Evolutionary conservation across 2,329 filamentous ascomycete species (phyloP).

Genomic region (Alternaria solani): DNA sequence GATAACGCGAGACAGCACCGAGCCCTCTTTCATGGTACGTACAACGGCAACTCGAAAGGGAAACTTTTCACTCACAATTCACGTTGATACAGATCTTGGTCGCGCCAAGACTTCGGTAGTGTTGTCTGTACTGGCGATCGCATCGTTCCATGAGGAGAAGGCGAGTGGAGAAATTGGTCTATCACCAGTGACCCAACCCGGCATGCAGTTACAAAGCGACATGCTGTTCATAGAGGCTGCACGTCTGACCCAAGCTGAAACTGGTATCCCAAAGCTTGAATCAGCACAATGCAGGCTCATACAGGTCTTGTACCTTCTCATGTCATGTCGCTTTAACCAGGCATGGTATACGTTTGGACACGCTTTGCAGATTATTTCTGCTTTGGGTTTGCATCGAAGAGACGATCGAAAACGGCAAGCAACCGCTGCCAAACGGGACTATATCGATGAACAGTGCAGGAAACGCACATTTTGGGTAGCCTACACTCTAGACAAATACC

Average conservation of each 20-base stretch:
- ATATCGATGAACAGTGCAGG: conserved; percentile 60
- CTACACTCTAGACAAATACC: conserved; percentile 68
- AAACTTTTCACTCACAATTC: not conserved
- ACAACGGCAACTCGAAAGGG: not conserved
- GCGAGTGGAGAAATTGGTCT: conserved; percentile 34
- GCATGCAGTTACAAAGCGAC: conserved; percentile 44
- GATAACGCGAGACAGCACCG: conserved; percentile 17
- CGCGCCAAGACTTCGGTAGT: conserved; percentile 54
- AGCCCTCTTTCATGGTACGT: conserved; percentile 52
- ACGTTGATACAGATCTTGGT: conserved; percentile 29
- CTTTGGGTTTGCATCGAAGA: conserved; percentile 53
- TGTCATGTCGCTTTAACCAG: conserved; percentile 65
- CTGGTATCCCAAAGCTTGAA: conserved; percentile 62
- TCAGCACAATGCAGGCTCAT: conserved; percentile 64
- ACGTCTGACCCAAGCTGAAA: conserved; percentile 55
- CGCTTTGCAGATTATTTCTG: conserved; percentile 60
- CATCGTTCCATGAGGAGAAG: conserved; percentile 57
- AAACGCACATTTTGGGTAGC: conserved; percentile 69
- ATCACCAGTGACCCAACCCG: conserved; percentile 34
- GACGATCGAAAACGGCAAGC: conserved; percentile 40
- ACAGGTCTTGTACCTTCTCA: conserved; percentile 65
- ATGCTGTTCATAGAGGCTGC: conserved; percentile 53
- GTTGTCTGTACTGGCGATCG: conserved; percentile 54
- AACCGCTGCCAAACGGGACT: conserved; percentile 42
- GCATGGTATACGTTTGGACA: conserved; percentile 68